phyloP scores from a whole-genome alignment of 208 protist genomes.

The Leishmania arabica region DNA sequence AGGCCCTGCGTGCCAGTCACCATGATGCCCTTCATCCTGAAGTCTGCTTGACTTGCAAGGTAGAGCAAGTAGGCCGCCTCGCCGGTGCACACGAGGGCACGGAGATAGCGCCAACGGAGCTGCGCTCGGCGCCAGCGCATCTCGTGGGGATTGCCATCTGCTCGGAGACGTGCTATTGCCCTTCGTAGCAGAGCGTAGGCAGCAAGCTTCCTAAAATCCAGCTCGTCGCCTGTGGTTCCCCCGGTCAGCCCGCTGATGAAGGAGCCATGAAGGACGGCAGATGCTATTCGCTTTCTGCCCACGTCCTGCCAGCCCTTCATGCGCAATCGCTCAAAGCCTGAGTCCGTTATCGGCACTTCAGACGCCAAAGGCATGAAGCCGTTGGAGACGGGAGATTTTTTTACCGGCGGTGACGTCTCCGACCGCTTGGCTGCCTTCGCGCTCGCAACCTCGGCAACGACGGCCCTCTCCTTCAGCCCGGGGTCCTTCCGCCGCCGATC shows the following conservation, averaged over 20 bases:
- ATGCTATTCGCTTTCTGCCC: slow-evolving; percentile 28
- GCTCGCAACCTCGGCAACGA: not conserved
- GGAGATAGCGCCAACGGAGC: slow-evolving; percentile 80
- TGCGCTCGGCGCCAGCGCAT: slow-evolving; percentile 39
- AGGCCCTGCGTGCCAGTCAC: slow-evolving; percentile 66
- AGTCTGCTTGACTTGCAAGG: slow-evolving; percentile 56
- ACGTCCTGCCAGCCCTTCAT: slow-evolving; percentile 50
- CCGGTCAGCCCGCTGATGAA: not conserved
- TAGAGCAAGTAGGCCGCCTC: slow-evolving; percentile 77
- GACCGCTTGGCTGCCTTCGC: not conserved
- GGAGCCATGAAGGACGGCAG: not conserved
- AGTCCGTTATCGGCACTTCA: not conserved
- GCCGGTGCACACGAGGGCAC: slow-evolving; percentile 77
- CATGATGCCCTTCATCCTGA: slow-evolving; percentile 46
- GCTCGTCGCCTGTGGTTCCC: not conserved
- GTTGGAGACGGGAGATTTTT: not conserved
- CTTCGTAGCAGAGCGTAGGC: slow-evolving; percentile 58
- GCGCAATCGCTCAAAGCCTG: slow-evolving; percentile 49
- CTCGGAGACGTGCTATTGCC: slow-evolving; percentile 38
- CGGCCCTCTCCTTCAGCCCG: not conserved
- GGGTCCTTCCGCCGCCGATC: not conserved
- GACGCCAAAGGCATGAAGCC: no score
- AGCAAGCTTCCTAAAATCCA: slow-evolving; percentile 29
- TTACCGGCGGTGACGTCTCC: not conserved
- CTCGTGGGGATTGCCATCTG: slow-evolving; percentile 31